These are phyloP conservation scores for Tagetes erecta DNA, from an alignment of 129 eudicot species.

Conservation along the genomic window DNA sequence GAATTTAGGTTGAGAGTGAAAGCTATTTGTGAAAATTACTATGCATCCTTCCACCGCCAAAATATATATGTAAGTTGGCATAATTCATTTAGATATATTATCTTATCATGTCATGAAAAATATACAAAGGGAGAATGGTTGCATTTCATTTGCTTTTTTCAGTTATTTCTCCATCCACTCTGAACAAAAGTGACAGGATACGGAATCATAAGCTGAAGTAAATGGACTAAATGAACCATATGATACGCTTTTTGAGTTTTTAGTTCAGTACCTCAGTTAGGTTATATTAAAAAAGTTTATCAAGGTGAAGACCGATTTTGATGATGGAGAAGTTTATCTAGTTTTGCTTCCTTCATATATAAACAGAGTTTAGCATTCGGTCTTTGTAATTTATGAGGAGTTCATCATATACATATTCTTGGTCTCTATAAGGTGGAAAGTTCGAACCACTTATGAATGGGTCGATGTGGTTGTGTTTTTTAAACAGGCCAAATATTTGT, in stretches of 20 bases:
- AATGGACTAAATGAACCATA: background rate
- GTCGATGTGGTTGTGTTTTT: background rate
- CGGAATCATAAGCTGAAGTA: conserved; percentile 14
- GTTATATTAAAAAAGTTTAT: conserved; percentile 3
- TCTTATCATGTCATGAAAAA: conserved; percentile 14
- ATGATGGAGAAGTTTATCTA: conserved; percentile 8
- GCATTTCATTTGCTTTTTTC: conserved; percentile 4
- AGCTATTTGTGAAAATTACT: conserved; percentile 73
- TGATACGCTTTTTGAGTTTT: background rate
- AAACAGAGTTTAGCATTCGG: background rate
- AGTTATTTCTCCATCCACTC: conserved; percentile 3
- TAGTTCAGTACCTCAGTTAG: background rate
- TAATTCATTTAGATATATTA: background rate
- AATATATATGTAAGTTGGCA: conserved; percentile 73
- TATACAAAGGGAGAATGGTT: background rate
- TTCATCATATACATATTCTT: background rate
- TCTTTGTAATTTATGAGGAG: conserved; percentile 2
- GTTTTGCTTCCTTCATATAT: conserved; percentile 10
- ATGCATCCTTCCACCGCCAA: conserved; percentile 81
- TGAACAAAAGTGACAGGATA: background rate
- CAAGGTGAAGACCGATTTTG: conserved; percentile 1
- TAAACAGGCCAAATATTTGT: background rate
- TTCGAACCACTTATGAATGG: conserved; percentile 2
- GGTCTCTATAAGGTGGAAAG: conserved; percentile 5
- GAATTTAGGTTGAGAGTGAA: conserved; percentile 85